Evolutionary conservation across 352 stramenopile species (phyloP), one percentile per base, ranked within the genome.

Genomic region (Globisporangium barbulae): DNA sequence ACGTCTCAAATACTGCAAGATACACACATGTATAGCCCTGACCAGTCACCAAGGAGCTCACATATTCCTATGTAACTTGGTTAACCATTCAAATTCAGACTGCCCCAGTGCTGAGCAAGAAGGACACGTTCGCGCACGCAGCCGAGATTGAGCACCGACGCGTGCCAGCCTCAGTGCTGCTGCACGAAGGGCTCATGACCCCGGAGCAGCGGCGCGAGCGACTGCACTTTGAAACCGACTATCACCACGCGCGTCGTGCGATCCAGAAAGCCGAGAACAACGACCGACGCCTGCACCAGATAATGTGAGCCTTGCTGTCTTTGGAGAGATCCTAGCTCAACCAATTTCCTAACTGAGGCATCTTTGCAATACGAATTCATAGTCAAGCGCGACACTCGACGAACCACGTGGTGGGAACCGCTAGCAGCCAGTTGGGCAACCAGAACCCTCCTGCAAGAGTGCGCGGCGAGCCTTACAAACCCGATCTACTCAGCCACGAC

Each of bases 101-200:
- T 22, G 77, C 73, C 3, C 78, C 79, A 5, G 44, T 90, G 25
- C 69, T 88, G 70, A 73, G 57, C 0, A 75, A 76, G 58, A 82
- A 79, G 53, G 81, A 90, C 17, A 66, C 73, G 0, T 74, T 84
- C 15, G 72, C 59, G n/a, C 73, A 76, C 25, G 67, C 71, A 35
- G 63, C 77, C 0, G 73, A 79, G 61, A 88, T 91, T 44, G 77
- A 80, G 49, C 61, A 84, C 45, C 68, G 65, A 5, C 41, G 57
- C 4, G 72, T 89, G 8, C 83, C 83, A 0, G 28, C 42, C 12
- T 88, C 83, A 0, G 71, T 90, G 15, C 53, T 85, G 55, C 58
- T 94, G 3, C 78, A 77, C n/a, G 83, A 94, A 76, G 83, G 85
- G 0, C 66, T 92, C 21, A 88, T 92, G 79, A 88, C 72, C 0